These are phyloP conservation scores for Geosmithia putterillii DNA, from an alignment of 2,329 filamentous ascomycete species.

Conservation along the genomic window DNA sequence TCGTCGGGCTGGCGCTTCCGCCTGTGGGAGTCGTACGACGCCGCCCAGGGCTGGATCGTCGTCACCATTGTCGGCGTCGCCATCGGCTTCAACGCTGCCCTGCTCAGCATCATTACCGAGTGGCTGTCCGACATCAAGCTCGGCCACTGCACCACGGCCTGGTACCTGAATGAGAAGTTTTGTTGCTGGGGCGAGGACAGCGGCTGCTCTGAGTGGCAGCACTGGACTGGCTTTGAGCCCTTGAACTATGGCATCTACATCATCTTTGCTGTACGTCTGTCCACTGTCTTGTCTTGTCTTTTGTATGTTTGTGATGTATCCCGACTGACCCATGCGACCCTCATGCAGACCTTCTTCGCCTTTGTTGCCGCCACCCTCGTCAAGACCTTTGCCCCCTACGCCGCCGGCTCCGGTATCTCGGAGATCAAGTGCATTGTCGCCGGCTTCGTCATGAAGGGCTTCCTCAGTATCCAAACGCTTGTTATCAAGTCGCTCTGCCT, in stretches of 20 bases:
- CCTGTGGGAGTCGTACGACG: slow-evolving; percentile 80
- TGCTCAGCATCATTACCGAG: slow-evolving; percentile 91
- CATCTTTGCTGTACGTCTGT: slow-evolving; percentile 55
- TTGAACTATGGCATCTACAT: slow-evolving; percentile 86
- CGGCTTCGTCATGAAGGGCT: slow-evolving; percentile 98
- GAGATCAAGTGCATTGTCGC: slow-evolving; percentile 99
- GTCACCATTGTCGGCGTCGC: slow-evolving; percentile 86
- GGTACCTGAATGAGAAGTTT: slow-evolving; percentile 95
- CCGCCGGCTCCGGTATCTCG: slow-evolving; percentile 90
- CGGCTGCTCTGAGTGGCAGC: slow-evolving; percentile 79
- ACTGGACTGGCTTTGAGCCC: slow-evolving; percentile 68
- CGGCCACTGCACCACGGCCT: slow-evolving; percentile 89
- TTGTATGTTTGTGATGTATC: too few relatives aligned
- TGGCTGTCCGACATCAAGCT: slow-evolving; percentile 94
- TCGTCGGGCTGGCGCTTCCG: slow-evolving; percentile 67
- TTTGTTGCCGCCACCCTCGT: slow-evolving; percentile 74
- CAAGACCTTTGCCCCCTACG: slow-evolving; percentile 87
- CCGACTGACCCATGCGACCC: slow-evolving; percentile 3
- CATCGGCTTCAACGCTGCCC: slow-evolving; percentile 85
- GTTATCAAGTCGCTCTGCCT: slow-evolving; percentile 88
- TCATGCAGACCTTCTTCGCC: slow-evolving; percentile 63
- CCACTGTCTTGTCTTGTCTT: slow-evolving; percentile 3
- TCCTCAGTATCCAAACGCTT: slow-evolving; percentile 82
- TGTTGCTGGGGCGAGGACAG: slow-evolving; percentile 95
- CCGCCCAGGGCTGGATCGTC: slow-evolving; percentile 95